Evolutionary conservation across 2,329 filamentous ascomycete species (phyloP).

Genomic region (Aspergillus uvarum): DNA sequence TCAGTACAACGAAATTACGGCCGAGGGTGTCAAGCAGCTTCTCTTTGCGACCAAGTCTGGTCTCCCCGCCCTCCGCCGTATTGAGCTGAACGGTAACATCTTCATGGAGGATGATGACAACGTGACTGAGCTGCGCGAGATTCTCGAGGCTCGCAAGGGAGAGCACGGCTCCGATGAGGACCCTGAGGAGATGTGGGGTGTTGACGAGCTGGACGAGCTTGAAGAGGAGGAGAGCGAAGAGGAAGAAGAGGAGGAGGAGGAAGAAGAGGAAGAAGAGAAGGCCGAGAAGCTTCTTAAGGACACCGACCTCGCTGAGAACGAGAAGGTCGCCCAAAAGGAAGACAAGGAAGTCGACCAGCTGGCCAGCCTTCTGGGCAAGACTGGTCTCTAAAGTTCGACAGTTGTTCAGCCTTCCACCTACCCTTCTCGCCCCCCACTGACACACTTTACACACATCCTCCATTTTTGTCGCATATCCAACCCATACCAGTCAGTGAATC

Average conservation of each 20-base stretch:
- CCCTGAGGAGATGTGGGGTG: constrained; percentile 76
- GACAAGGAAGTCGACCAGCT: constrained; percentile 80
- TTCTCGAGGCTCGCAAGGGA: constrained; percentile 77
- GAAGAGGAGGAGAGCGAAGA: constrained; percentile 71
- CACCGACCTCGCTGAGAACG: constrained; percentile 53
- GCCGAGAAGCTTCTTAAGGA: constrained; percentile 70
- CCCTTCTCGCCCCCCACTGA: neutral
- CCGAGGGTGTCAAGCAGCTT: constrained; percentile 70
- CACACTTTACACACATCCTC: neutral
- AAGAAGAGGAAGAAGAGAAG: constrained; percentile 45
- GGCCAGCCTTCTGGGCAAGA: constrained; percentile 73
- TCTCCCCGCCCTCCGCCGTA: constrained; percentile 74
- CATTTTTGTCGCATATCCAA: constrained; percentile 1
- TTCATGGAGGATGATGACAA: constrained; percentile 81
- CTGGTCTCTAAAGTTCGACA: constrained; percentile 38
- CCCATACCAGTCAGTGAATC: neutral
- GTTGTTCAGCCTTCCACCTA: neutral
- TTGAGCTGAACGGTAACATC: constrained; percentile 96
- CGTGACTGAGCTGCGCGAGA: constrained; percentile 65
- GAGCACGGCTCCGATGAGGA: constrained; percentile 60
- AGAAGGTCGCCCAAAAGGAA: constrained; percentile 69
- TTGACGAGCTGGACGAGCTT: constrained; percentile 84
- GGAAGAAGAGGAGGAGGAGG: constrained; percentile 59
- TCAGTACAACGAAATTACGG: constrained; percentile 92
- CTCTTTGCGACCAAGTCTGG: constrained; percentile 64